These are phyloP conservation scores for Dissophora ornata DNA, from an alignment of 192 early-diverging fungal species.

Conservation along the genomic window DNA sequence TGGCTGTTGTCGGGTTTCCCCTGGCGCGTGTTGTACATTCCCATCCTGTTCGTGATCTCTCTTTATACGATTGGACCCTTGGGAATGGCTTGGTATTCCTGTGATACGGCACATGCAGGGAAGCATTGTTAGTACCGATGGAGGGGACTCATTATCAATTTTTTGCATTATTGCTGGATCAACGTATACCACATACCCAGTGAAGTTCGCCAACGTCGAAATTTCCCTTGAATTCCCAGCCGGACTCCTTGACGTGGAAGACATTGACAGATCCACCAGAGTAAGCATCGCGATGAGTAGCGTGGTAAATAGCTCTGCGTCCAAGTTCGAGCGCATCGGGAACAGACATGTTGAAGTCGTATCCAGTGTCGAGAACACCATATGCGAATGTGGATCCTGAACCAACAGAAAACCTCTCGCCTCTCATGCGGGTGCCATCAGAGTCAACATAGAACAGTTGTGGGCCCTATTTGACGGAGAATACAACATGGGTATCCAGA, in stretches of 20 bases:
- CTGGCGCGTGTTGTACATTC: conserved; percentile 14
- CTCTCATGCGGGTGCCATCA: conserved; percentile 89
- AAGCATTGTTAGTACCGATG: neutral
- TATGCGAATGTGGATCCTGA: conserved; percentile 99
- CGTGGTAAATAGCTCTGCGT: conserved; percentile 93
- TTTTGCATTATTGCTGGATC: neutral
- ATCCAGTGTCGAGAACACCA: conserved; percentile 94
- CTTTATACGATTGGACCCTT: conserved; percentile 47
- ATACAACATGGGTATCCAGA: neutral
- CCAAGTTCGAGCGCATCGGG: conserved; percentile 93
- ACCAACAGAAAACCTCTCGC: conserved; percentile 95
- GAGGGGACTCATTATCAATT: neutral
- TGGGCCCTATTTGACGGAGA: conserved; percentile 76
- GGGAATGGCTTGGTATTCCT: conserved; percentile 45
- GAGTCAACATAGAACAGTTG: conserved; percentile 97
- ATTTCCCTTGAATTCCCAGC: conserved; percentile 88
- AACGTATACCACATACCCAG: conserved; percentile 57
- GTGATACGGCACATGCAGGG: neutral
- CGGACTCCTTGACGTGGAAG: conserved; percentile 91
- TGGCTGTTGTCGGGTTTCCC: neutral
- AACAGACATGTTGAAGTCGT: conserved; percentile 81
- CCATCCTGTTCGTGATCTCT: neutral
- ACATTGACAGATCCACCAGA: conserved; percentile 90
- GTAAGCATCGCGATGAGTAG: conserved; percentile 93
- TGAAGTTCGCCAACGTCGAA: conserved; percentile 89